Evolutionary conservation across 495 filamentous ascomycete genomes (phyloP), one percentile per base, ranked within the genome.

Genomic region (Aspergillus baeticus): DNA sequence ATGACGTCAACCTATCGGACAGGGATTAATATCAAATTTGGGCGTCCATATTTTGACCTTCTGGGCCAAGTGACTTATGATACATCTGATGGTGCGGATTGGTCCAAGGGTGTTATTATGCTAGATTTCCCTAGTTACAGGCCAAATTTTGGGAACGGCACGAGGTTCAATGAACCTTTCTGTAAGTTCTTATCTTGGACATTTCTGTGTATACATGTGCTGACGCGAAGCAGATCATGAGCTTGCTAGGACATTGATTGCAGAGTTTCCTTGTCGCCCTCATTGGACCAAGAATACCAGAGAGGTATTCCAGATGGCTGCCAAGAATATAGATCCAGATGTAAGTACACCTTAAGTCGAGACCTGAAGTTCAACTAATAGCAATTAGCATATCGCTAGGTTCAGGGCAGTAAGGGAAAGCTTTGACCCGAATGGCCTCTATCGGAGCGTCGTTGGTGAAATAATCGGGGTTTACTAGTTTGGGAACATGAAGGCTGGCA

Each of bases 251-350:
- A 22, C 36, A 5, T 33, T 59, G 31, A 45, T 59, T 6, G 34
- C 47, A 3, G 56, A 59, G 35, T 59, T 59, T 13, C 56, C 56
- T 2, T 59, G 56, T 31, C 56, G 56, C 1, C 56, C 56, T 6
- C 56, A 59, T n/a, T 59, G 56, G 56, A 59, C 56, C 3, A 59
- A 59, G 49, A 59, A 59, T 22, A 59, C 49, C 2, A 17, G 56
- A 5, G 56, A 59, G 2, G 56, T 59, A 4, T 59, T 59, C 22
- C 20, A 48, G 11, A 10, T 59, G 41, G 49, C 56, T 0, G 33
- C n/a, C 2, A 53, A 54, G 35, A 53, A 59, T 39, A 33, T 59
- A 1, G 56, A 59, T 53, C 56, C 56, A 1, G 41, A 59, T 41
- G 56, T 59, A 31, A 42, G 49, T 33, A 31, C n/a, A n/a, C n/a